Evolutionary conservation across 2,329 filamentous ascomycete genomes (phyloP), one percentile per base, ranked within the genome.

Genomic region (Colletotrichum ledebouriae): DNA sequence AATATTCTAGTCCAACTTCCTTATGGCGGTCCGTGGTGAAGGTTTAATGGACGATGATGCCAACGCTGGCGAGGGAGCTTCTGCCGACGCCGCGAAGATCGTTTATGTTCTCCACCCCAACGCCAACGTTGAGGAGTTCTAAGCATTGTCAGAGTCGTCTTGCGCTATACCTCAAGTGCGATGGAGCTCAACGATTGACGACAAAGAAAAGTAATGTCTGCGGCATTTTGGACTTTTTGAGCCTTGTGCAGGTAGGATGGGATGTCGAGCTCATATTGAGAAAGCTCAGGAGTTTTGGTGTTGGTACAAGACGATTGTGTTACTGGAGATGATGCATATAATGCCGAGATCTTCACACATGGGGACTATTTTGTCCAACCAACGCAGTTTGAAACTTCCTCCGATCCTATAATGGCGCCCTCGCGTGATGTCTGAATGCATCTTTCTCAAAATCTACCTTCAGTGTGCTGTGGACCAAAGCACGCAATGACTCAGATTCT

Each of bases 31-130:
- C 37, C 85, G 89, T 47, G 91, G 86, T 55, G 84, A 90, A 71
- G 89, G 80, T 72, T 87, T 86, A 68, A 78, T 82, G 41, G 85
- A 82, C 13, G 83, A 78, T 12, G 81, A 82, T 5, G 75, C 73
- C 15, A 77, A 75, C 44, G 59, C 81, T 72, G 79, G 83, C 76
- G 76, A 86, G 71, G 81, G 80, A 47, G 77, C 78, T 53, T 81
- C 85, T 22, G 78, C 81, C 15, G 74, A 79, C 22, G 77, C 76
- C 11, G 82, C 82, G 71, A 84, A 84, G 75, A 84, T 92, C 4
- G 87, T 96, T 59, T 99, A 98, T 77, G 92, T 98, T 29, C 77
- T 99, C 73, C 96, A 99, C 82, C 96, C 96, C 67, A 98, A 98
- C 81, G 97, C 93, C 76, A 93, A 92, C 0, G 85, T 97, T 10